Base-by-base conservation (phyloP, 345 rosid species). In the Acer saccharum region DNA sequence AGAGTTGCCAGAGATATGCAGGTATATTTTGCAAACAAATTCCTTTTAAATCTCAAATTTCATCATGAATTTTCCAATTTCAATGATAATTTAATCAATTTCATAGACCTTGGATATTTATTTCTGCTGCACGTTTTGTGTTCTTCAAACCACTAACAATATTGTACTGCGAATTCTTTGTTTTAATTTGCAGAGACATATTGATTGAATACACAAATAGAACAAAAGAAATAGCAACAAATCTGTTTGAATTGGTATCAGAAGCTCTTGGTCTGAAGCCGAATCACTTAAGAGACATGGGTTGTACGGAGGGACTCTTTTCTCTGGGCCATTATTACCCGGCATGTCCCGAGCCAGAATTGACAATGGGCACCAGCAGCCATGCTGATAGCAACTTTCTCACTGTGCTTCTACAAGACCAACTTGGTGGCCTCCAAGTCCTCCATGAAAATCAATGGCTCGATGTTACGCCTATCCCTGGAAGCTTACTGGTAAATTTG, bases 341-440 rank as follows among this genome's bases (percentile, higher is more conserved):
- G 17, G 54, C 86, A 9, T 86, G 88, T 46, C 88, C 88, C 0
- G 76, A 86, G 16, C 88, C 86, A 3, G 84, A 81, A 11, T 32
- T 80, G 23, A 81, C 88, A 9, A 3, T 83, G 41, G 88, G 88
- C 14, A 39, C 73, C 4, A 71, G 68, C 69, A 81, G 72, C 17
- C 88, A 86, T 46, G 4, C 84, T 0, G 83, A 83, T 52, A 71
- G 50, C 7, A 32, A 57, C 50, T 83, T 77, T 66, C 39, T 82
- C 10, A 80, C 85, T 3, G 55, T 85, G 21, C 82, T 85, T 46
- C 50, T 46, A 8, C 50, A 46, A 46, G 50, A 46, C 50, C 50
- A 46, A 10, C 10, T 46, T 46, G 50, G 50, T 46, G 50, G 50
- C 11, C 13, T 46, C 50, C 50, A 46, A 46, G 50, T 46, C 50